Percentiles rank a stretch among this genome's conserved stretches.
Conservation (phyloP, 2,329 filamentous ascomycete genomes). For the Massarina eburnea region DNA sequence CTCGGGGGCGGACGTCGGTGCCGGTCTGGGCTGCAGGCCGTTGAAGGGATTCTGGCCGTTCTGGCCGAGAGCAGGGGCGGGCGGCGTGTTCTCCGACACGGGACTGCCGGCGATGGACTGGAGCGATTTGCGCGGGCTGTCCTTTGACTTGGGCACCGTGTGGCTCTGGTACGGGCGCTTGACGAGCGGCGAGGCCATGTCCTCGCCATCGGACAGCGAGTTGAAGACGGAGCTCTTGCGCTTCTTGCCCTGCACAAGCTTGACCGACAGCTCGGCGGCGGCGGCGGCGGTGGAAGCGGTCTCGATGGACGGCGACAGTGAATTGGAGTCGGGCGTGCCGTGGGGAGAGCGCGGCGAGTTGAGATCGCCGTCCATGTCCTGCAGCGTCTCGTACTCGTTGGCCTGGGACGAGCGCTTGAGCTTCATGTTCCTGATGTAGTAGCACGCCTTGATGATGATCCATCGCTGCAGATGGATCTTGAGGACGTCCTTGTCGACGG, state of each 20-base stretch:
- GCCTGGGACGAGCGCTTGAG: conserved; percentile 35
- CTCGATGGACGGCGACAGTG: conserved; percentile 25
- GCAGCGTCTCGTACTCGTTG: conserved; percentile 33
- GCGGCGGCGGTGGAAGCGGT: conserved; percentile 15
- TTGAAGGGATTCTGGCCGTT: conserved; percentile 10
- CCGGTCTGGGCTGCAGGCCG: conserved; percentile 21
- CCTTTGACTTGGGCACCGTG: conserved; percentile 27
- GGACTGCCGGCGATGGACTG: conserved; percentile 24
- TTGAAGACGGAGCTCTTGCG: conserved; percentile 37
- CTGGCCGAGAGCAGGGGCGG: conserved; percentile 17
- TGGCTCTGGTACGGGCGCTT: conserved; percentile 31
- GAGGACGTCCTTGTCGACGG: conserved; percentile 23
- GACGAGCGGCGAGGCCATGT: conserved; percentile 21
- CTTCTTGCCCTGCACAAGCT: conserved; percentile 29
- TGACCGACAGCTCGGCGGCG: conserved; percentile 25
- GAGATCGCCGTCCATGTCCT: conserved; percentile 32
- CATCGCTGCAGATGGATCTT: conserved; percentile 42
- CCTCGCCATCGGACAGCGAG: conserved; percentile 35
- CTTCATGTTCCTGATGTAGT: conserved; percentile 43
- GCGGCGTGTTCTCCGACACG: conserved; percentile 29
- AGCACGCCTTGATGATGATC: conserved; percentile 45
- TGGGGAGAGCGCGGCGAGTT: conserved; percentile 32
- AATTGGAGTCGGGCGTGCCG: conserved; percentile 30
- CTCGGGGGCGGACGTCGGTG: conserved; percentile 18
- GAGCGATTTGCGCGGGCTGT: conserved; percentile 33